phyloP scores from a whole-genome alignment of 192 early-diverging fungal genomes.

The Backusella liffmaniae region DNA sequence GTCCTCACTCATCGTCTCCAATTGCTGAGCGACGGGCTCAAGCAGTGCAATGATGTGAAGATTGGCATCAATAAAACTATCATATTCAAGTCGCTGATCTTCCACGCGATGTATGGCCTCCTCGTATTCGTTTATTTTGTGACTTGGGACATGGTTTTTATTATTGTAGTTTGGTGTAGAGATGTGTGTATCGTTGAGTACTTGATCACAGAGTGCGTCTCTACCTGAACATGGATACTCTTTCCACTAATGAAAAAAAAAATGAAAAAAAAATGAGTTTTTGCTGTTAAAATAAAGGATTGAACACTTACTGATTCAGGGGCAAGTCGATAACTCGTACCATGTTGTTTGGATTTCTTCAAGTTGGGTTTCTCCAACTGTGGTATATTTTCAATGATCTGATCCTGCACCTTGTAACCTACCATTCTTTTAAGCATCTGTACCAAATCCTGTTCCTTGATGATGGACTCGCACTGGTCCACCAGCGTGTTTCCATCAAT shows the following conservation, averaged over 20 bases:
- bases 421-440: conserved; percentile 90
- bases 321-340: conserved; percentile 71
- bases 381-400: conserved; percentile 66
- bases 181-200: conserved; percentile 93
- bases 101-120: conserved; percentile 92
- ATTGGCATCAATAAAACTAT: conserved; percentile 96
- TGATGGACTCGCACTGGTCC: conserved; percentile 81
- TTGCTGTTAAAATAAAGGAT: background rate
- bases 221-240: conserved; percentile 79
- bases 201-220: conserved; percentile 85
- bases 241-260: conserved; percentile 40
- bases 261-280: background rate
- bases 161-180: conserved; percentile 89
- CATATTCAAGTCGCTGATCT: conserved; percentile 93
- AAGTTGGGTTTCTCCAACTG: conserved; percentile 53
- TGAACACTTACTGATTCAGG: conserved; percentile 60
- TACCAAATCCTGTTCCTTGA: conserved; percentile 82
- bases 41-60: conserved; percentile 82
- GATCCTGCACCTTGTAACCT: conserved; percentile 76
- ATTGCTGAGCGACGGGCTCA: conserved; percentile 83
- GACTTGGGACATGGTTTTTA: conserved; percentile 76
- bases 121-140: conserved; percentile 87
- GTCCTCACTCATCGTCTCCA: conserved; percentile 74
- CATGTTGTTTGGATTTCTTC: conserved; percentile 50
- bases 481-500: conserved; percentile 83